Evolutionary conservation across 805 yeast genomes (phyloP).

Genomic region (Jamesozyma hellenica): DNA sequence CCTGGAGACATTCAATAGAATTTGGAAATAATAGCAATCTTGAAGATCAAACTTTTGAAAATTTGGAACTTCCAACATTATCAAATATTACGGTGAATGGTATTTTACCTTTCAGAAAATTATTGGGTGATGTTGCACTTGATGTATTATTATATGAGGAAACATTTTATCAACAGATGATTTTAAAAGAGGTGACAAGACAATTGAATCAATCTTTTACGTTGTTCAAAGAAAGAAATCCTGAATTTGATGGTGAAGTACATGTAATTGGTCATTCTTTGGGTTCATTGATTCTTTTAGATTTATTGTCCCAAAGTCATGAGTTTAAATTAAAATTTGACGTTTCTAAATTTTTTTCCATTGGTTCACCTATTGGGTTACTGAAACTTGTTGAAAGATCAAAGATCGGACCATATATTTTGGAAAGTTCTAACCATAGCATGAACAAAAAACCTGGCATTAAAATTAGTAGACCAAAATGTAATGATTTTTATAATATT

Average conservation of each 20-base stretch:
- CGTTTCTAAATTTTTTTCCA: constrained; percentile 64
- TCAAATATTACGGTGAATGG: constrained; percentile 69
- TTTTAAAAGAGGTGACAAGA: constrained; percentile 47
- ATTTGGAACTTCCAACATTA: constrained; percentile 46
- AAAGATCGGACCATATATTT: constrained; percentile 33
- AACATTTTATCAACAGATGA: constrained; percentile 51
- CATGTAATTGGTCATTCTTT: constrained; percentile 85
- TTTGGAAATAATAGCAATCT: constrained; percentile 40
- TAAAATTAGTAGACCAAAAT: constrained; percentile 36
- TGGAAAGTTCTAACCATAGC: constrained; percentile 18
- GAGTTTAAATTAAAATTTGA: constrained; percentile 48
- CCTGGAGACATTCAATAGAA: constrained; percentile 78
- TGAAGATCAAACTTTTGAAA: constrained; percentile 32
- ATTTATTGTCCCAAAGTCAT: constrained; percentile 47
- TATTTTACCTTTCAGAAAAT: constrained; percentile 60
- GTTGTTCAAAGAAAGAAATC: constrained; percentile 51
- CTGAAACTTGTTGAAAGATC: constrained; percentile 64
- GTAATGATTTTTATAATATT: constrained; percentile 63
- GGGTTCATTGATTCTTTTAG: constrained; percentile 79
- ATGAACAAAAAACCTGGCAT: constrained; percentile 4
- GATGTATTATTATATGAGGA: constrained; percentile 78
- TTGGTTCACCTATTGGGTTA: constrained; percentile 88
- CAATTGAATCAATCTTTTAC: constrained; percentile 57
- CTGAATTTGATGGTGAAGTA: constrained; percentile 67
- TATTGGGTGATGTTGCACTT: constrained; percentile 77